Percentiles rank a stretch among this genome's conserved stretches.
phyloP scores from a whole-genome alignment of 2,329 filamentous ascomycete species.

The Pyricularia grisea region DNA sequence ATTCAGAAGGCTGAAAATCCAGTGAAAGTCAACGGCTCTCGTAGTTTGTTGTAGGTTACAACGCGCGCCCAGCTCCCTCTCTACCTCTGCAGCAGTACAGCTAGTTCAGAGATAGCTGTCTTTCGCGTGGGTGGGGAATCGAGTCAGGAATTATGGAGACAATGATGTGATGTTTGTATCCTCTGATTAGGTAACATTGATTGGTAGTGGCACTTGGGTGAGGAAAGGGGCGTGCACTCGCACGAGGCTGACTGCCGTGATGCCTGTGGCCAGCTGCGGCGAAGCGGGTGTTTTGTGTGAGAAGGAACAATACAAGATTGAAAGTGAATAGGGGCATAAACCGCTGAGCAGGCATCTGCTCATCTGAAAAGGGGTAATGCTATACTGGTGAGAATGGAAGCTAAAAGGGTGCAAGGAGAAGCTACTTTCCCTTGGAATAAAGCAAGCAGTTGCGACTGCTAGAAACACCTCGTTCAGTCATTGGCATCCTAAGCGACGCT shows the following conservation, averaged over 20 bases:
- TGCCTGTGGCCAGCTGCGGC: background rate
- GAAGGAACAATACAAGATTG: background rate
- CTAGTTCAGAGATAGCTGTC: background rate
- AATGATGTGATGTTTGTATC: background rate
- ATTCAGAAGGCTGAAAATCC: constrained; percentile 15
- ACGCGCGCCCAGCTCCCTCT: background rate
- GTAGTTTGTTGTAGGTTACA: constrained; percentile 2
- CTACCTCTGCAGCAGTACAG: background rate
- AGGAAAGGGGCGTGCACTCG: background rate
- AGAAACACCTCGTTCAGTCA: background rate
- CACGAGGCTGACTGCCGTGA: background rate
- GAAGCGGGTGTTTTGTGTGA: background rate
- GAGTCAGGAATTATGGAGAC: background rate
- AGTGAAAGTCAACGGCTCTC: background rate
- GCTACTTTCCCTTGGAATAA: background rate
- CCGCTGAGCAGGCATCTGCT: background rate
- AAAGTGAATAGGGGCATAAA: background rate
- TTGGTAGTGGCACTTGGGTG: background rate
- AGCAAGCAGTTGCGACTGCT: background rate
- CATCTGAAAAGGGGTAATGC: background rate
- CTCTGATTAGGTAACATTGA: background rate
- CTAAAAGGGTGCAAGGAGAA: background rate
- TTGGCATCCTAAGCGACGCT: background rate
- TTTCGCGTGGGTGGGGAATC: background rate
- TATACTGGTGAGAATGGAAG: background rate